Percentiles rank a stretch among this genome's conserved stretches.
These are phyloP conservation scores for Fusarium continuum DNA, from an alignment of 2,329 filamentous ascomycete species.

Conservation along the genomic window DNA sequence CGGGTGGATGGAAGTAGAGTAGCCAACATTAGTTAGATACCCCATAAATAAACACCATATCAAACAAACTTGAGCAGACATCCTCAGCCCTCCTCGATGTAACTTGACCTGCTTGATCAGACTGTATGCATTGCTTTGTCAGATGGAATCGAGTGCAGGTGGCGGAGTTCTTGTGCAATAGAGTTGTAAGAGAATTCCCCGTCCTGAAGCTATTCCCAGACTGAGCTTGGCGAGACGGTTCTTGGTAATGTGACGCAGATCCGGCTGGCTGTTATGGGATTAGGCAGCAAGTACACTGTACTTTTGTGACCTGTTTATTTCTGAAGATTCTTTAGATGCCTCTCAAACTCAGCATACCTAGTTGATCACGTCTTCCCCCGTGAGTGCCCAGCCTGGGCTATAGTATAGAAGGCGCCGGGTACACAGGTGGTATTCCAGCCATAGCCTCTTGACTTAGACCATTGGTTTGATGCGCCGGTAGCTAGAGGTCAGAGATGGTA, in stretches of 20 bases:
- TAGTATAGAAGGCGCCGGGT: no score
- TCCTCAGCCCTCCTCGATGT: no score
- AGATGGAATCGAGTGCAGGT: not conserved
- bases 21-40: constrained; percentile 5
- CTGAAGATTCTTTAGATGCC: no score
- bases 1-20: not conserved
- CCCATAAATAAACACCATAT: not conserved
- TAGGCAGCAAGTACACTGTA: no score
- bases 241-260: not conserved
- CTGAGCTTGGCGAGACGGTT: not conserved
- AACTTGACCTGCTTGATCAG: not conserved
- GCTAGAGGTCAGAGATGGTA: no score
- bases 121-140: not conserved
- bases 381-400: no score
- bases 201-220: constrained; percentile 3
- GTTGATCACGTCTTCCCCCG: no score
- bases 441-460: no score
- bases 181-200: not conserved
- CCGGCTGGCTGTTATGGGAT: not conserved
- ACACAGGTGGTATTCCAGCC: no score
- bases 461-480: no score
- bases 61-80: not conserved
- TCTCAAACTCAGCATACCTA: no score
- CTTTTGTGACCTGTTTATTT: no score
- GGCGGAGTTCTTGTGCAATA: not conserved